Percentiles rank a stretch among this genome's conserved stretches.
phyloP scores from a whole-genome alignment of 2,329 filamentous ascomycete species.

The Truncatella angustata region DNA sequence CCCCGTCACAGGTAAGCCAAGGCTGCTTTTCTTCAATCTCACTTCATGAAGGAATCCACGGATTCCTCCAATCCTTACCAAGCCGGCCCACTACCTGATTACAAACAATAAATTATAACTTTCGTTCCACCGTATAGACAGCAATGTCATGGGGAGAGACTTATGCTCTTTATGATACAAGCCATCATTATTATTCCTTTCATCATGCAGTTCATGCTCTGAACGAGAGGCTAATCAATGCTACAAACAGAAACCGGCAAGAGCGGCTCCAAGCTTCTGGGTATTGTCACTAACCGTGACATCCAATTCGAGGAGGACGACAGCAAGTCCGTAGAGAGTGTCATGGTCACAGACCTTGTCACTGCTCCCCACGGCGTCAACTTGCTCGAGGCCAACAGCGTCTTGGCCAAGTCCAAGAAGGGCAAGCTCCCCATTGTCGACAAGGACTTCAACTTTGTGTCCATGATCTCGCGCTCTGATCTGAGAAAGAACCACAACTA shows the following conservation, averaged over 20 bases:
- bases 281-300: conserved; percentile 96
- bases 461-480: conserved; percentile 90
- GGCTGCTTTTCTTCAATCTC: not conserved
- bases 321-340: conserved; percentile 71
- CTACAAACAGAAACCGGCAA: conserved; percentile 73
- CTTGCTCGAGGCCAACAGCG: conserved; percentile 84
- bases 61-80: no score
- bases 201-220: not conserved
- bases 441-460: conserved; percentile 78
- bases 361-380: conserved; percentile 83
- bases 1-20: conserved; percentile 88
- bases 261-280: conserved; percentile 91
- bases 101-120: conserved; percentile 86
- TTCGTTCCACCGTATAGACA: conserved; percentile 99
- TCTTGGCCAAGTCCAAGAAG: conserved; percentile 95
- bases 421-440: conserved; percentile 95
- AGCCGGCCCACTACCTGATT: conserved; percentile 61
- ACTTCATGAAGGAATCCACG: not conserved
- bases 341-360: conserved; percentile 95
- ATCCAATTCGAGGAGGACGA: conserved; percentile 90
- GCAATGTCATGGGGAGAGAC: conserved; percentile 81
- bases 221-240: conserved; percentile 33
- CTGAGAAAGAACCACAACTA: conserved; percentile 99
- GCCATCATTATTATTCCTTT: conserved; percentile 13
- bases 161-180: conserved; percentile 47